Conservation (phyloP, 1,284 basidiomycete species). For the Ustilago tritici region DNA sequence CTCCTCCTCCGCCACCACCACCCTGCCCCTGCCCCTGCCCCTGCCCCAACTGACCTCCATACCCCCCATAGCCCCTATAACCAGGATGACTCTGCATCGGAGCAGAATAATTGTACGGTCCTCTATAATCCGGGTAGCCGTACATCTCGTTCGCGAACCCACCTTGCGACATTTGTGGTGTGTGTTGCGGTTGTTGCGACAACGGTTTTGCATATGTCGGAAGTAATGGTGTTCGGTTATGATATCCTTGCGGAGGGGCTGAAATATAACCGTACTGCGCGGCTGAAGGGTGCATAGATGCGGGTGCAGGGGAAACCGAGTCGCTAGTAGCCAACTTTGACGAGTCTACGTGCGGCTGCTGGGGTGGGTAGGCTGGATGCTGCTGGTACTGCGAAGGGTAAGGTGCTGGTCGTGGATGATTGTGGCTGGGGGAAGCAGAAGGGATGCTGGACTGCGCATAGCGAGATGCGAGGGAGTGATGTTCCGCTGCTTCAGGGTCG, state of each 20-base stretch:
- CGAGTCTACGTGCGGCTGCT: neutral
- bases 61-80: slow-evolving; percentile 4
- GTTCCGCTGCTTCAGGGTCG: slow-evolving; percentile 1
- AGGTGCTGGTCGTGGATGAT: neutral
- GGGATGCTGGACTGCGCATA: slow-evolving; percentile 20
- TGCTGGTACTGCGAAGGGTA: slow-evolving; percentile 14
- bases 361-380: slow-evolving; percentile 13
- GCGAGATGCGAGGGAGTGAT: slow-evolving; percentile 6
- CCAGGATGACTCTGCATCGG: slow-evolving; percentile 16
- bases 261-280: slow-evolving; percentile 33
- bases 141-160: neutral
- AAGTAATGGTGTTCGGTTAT: slow-evolving; percentile 24
- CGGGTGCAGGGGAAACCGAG: neutral
- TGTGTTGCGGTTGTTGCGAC: slow-evolving; percentile 25
- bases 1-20: neutral
- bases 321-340: neutral
- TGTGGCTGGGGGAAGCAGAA: slow-evolving; percentile 15
- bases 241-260: slow-evolving; percentile 21
- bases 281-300: neutral
- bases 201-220: slow-evolving; percentile 33
- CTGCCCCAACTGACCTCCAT: slow-evolving; percentile 10
- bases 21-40: slow-evolving; percentile 9
- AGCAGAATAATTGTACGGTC: slow-evolving; percentile 30
- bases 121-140: slow-evolving; percentile 30
- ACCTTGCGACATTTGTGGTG: neutral